These are phyloP conservation scores for Papiliotrema laurentii DNA, from an alignment of 1,284 basidiomycete species.

Conservation along the genomic window DNA sequence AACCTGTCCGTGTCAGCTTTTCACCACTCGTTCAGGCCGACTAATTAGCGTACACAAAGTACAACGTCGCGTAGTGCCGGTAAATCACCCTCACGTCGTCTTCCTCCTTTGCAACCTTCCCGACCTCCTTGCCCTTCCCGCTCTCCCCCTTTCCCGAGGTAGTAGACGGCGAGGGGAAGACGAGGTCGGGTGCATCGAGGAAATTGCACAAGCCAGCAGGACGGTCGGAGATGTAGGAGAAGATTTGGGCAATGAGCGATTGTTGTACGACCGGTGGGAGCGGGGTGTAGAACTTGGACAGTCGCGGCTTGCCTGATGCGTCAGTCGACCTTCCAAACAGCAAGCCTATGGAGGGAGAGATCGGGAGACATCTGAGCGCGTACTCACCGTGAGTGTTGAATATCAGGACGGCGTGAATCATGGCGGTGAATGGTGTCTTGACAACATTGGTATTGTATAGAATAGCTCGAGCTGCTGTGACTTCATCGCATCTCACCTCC, in stretches of 20 bases:
- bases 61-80: slow-evolving; percentile 82
- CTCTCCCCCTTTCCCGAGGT: slow-evolving; percentile 8
- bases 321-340: background rate
- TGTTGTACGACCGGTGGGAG: slow-evolving; percentile 66
- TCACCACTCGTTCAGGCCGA: background rate
- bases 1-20: slow-evolving; percentile 51
- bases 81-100: slow-evolving; percentile 53
- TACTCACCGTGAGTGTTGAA: slow-evolving; percentile 7
- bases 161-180: slow-evolving; percentile 36
- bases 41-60: slow-evolving; percentile 63
- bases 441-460: background rate
- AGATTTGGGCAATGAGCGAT: slow-evolving; percentile 72
- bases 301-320: slow-evolving; percentile 67
- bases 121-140: slow-evolving; percentile 22
- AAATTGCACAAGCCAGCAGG: slow-evolving; percentile 82
- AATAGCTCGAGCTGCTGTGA: too few relatives aligned
- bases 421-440: background rate
- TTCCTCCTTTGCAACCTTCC: slow-evolving; percentile 24
- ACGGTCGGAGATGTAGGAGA: slow-evolving; percentile 71
- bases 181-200: slow-evolving; percentile 80
- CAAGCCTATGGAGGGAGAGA: background rate
- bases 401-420: slow-evolving; percentile 8
- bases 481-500: too few relatives aligned
- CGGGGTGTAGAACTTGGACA: slow-evolving; percentile 94
- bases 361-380: background rate